Evolutionary conservation across 805 yeast genomes (phyloP), one percentile per base, ranked within the genome.

Genomic region (Candida mattraensis): DNA sequence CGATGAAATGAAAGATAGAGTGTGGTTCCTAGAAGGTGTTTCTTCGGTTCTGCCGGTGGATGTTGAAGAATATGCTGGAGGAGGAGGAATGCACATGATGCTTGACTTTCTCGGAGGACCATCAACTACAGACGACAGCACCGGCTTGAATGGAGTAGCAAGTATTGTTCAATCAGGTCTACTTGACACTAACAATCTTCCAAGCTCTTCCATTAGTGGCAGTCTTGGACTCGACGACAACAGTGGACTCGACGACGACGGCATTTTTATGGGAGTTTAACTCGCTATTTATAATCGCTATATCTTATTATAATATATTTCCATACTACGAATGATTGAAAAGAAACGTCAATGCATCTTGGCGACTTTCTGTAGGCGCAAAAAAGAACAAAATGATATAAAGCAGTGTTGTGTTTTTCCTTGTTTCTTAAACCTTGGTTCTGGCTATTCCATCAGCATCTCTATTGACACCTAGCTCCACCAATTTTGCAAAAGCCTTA

Each of bases 1-100:
- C 0, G 77, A 81, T 22, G 94, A 86, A 53, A 83, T 85, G 83
- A 85, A 84, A 57, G 93, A 88, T 51, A 76, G 76, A 49, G 94
- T 89, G 12, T 89, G 97, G 97, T 88, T 89, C 50, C 67, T 89
- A 45, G 95, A 89, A 60, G 97, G 97, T 4, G 93, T 87, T 2
- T 77, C 93, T 5, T 78, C 80, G 36, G 95, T 88, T 1, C 68
- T 89, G 30, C 96, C 96, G 0, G 94, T 82, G 8, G 95, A 88
- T 58, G 95, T 87, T 36, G 96, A 89, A 50, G 87, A 83, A 51
- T 84, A 86, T 54, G 80, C 89, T 10, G 95, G 95, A 25, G 86
- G 94, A 44, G 93, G 94, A 35, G 93, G 93, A 44, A 83, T 83
- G 87, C 88, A 83, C 55, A 84, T 84, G 94, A 84, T 84, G 94